phyloP scores from a whole-genome alignment of 768 basidiomycete species.

The Boletus rubescentipes region DNA sequence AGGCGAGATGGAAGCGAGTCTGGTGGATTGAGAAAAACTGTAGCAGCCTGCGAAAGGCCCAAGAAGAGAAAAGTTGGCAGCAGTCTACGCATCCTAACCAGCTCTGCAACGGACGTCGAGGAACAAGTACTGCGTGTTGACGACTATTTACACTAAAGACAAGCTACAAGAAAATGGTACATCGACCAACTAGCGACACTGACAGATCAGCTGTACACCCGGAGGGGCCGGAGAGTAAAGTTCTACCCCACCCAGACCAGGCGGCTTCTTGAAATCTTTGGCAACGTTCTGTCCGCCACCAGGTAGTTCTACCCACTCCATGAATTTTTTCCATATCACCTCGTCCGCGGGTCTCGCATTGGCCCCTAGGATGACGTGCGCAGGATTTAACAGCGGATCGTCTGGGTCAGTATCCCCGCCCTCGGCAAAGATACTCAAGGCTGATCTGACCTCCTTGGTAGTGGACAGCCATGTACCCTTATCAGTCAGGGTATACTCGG shows the following conservation, averaged over 20 bases:
- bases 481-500: conserved; percentile 56
- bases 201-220: too few relatives aligned
- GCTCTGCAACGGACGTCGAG: not conserved
- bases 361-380: conserved; percentile 40
- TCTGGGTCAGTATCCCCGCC: conserved; percentile 38
- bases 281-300: conserved; percentile 48
- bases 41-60: conserved; percentile 47
- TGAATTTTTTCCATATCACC: conserved; percentile 38
- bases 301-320: conserved; percentile 41
- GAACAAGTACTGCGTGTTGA: conserved; percentile 11
- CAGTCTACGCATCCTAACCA: conserved; percentile 20
- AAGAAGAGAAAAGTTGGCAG: conserved; percentile 28
- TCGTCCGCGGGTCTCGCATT: conserved; percentile 24
- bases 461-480: conserved; percentile 51
- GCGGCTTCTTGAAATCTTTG: conserved; percentile 34
- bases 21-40: conserved; percentile 59
- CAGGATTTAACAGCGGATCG: conserved; percentile 50
- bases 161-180: not conserved
- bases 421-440: conserved; percentile 40
- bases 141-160: conserved; percentile 10
- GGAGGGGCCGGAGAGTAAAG: conserved; percentile 32
- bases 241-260: conserved; percentile 18
- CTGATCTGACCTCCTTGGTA: conserved; percentile 27
- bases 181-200: not conserved
- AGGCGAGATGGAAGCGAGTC: conserved; percentile 39